Evolutionary conservation across 176 grass and related monocot species (phyloP).

Genomic region (Themeda triandra): DNA sequence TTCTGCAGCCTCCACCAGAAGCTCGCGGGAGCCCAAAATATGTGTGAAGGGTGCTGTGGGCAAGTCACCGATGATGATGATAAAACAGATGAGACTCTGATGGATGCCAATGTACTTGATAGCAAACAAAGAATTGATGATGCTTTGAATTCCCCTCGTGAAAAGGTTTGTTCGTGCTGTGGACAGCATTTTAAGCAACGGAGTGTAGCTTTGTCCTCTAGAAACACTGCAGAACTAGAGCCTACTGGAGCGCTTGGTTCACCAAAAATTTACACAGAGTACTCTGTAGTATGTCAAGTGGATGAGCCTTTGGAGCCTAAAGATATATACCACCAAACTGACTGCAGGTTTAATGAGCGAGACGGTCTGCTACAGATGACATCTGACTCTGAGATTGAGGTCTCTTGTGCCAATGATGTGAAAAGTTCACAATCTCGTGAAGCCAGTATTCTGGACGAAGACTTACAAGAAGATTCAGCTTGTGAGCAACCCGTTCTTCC

Average conservation of each 20-base stretch:
- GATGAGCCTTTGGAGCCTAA: conserved; percentile 37
- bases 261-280: conserved; percentile 34
- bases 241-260: background rate
- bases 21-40: conserved; percentile 42
- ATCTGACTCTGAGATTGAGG: conserved; percentile 63
- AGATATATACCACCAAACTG: conserved; percentile 44
- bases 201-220: background rate
- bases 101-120: background rate
- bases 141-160: conserved; percentile 2
- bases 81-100: background rate
- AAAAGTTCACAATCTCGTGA: conserved; percentile 20
- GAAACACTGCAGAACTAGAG: conserved; percentile 24
- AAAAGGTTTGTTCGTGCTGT: conserved; percentile 56
- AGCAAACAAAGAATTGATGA: background rate
- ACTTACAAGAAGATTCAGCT: conserved; percentile 22
- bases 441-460: conserved; percentile 16
- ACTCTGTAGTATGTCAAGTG: conserved; percentile 29
- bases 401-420: conserved; percentile 41
- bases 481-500: conserved; percentile 15
- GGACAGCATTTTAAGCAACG: conserved; percentile 29
- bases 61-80: background rate
- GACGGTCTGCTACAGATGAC: conserved; percentile 54
- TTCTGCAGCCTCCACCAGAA: conserved; percentile 75
- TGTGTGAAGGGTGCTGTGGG: conserved; percentile 62
- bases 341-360: conserved; percentile 37